These are phyloP conservation scores for Gossypioides kirkii DNA, from an alignment of 345 rosid species.

Conservation along the genomic window DNA sequence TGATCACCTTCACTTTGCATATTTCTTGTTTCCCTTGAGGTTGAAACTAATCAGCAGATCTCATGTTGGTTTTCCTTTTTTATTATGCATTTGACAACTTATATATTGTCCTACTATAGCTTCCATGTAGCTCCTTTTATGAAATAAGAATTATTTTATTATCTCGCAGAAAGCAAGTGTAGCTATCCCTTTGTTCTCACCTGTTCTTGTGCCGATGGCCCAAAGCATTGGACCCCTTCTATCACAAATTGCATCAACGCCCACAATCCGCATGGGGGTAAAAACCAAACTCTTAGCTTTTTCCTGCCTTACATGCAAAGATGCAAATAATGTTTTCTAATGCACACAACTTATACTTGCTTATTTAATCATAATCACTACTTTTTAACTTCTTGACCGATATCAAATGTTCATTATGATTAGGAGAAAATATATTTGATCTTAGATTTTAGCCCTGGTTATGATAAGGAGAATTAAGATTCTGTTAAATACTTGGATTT, in stretches of 20 bases:
- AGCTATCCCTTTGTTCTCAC: slow-evolving; percentile 93
- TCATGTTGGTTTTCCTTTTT: neutral
- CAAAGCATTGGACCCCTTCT: slow-evolving; percentile 88
- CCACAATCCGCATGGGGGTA: slow-evolving; percentile 87
- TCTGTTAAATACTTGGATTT: neutral
- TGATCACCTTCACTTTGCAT: neutral
- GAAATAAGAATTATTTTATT: slow-evolving; percentile 14
- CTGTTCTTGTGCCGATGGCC: slow-evolving; percentile 86
- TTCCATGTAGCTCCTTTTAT: neutral
- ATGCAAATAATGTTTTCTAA: neutral
- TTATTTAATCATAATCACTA: neutral
- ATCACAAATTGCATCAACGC: slow-evolving; percentile 66
- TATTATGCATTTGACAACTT: neutral
- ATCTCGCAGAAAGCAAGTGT: slow-evolving; percentile 75
- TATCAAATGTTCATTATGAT: neutral
- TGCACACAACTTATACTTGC: neutral
- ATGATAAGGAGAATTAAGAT: neutral
- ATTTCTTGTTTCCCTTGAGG: neutral
- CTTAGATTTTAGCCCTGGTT: neutral
- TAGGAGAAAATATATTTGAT: neutral
- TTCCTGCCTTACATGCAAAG: slow-evolving; percentile 2
- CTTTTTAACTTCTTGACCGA: neutral
- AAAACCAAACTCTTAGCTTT: slow-evolving; percentile 19
- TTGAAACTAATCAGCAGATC: neutral
- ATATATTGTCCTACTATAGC: neutral